These are phyloP conservation scores for Neurospora pannonica DNA, from an alignment of 495 filamentous ascomycete species.

Conservation along the genomic window DNA sequence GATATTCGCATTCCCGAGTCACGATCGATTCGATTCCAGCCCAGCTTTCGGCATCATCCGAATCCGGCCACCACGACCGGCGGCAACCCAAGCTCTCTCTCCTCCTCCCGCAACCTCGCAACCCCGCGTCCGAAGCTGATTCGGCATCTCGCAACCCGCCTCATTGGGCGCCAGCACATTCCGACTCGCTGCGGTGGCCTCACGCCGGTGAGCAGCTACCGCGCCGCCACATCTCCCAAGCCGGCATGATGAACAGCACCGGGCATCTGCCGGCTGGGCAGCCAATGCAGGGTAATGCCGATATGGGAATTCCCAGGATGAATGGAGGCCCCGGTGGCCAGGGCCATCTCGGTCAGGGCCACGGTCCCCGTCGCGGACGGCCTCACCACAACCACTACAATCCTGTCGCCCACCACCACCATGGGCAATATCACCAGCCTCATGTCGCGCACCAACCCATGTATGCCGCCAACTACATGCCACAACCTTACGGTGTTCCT, in stretches of 20 bases:
- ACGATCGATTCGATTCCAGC: not conserved
- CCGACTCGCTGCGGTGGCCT: conserved; percentile 26
- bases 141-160: not conserved
- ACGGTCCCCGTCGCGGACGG: conserved; percentile 14
- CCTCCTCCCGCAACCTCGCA: not conserved
- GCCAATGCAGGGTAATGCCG: conserved; percentile 37
- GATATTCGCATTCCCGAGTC: not conserved
- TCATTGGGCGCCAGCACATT: not conserved
- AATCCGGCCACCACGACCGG: not conserved
- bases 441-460: conserved; percentile 25
- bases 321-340: conserved; percentile 17
- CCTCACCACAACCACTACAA: conserved; percentile 34
- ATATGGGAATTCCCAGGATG: conserved; percentile 28
- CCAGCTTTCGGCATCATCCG: not conserved
- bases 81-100: not conserved
- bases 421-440: conserved; percentile 20
- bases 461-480: conserved; percentile 31
- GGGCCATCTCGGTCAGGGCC: conserved; percentile 1
- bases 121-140: not conserved
- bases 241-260: conserved; percentile 53
- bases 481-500: conserved; percentile 16
- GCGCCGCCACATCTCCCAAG: conserved; percentile 36
- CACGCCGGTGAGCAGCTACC: conserved; percentile 40
- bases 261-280: conserved; percentile 56
- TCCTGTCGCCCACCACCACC: conserved; percentile 22